Evolutionary conservation across 163 green algal genomes (phyloP).

Genomic region (Volvox carteri): DNA sequence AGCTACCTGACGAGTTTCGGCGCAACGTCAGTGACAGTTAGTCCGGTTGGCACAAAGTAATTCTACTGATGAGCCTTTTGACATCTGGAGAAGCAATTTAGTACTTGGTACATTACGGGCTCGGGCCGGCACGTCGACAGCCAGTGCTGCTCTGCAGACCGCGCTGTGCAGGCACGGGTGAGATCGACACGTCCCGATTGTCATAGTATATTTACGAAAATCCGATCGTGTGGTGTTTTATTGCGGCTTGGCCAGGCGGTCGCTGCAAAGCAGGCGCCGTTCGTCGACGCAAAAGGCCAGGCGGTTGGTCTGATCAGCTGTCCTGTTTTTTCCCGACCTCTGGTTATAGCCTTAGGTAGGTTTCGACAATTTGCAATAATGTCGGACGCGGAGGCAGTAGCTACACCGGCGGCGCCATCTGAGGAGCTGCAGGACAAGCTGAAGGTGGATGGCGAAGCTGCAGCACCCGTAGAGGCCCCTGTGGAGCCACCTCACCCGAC

Average conservation of each 20-base stretch:
- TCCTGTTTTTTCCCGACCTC: no score
- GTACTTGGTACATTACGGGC: no score
- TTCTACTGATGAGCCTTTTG: no score
- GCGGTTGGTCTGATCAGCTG: constrained; percentile 1
- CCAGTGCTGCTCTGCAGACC: no score
- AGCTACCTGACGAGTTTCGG: no score
- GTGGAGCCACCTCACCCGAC: constrained; percentile 54
- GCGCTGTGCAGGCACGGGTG: no score
- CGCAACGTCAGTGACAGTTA: no score
- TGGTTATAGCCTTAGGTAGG: no score
- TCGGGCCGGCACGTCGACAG: no score
- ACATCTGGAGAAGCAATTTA: no score
- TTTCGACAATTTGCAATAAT: constrained; percentile 12
- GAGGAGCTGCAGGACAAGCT: constrained; percentile 52
- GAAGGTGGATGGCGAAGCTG: constrained; percentile 9
- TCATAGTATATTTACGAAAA: constrained; percentile 38
- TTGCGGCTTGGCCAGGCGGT: constrained; percentile 22
- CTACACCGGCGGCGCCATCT: constrained; percentile 10
- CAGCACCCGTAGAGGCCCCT: neutral
- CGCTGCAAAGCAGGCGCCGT: constrained; percentile 26
- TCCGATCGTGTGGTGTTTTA: neutral
- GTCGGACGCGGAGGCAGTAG: constrained; percentile 40
- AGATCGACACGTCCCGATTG: no score
- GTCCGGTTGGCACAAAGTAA: no score
- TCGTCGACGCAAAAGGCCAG: neutral